Conservation (phyloP, 495 filamentous ascomycete genomes). For the Lophiotrema nucula region DNA sequence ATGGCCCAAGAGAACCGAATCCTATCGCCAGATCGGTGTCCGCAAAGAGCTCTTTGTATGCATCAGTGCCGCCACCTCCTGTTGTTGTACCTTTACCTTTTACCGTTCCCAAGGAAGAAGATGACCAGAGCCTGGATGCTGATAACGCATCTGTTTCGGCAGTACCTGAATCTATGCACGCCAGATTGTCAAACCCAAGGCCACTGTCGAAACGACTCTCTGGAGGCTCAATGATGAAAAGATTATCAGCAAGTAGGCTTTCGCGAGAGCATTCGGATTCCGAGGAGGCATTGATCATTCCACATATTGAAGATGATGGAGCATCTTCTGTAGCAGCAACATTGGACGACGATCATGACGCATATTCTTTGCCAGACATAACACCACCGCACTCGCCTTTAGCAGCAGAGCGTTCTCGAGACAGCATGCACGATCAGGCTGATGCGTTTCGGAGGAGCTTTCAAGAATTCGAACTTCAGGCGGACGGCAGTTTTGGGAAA, state of each 20-base stretch:
- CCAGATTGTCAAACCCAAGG: conserved; percentile 39
- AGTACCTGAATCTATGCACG: conserved; percentile 46
- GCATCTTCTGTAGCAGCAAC: conserved; percentile 44
- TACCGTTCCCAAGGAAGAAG: conserved; percentile 48
- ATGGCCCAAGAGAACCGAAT: background rate
- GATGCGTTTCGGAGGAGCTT: no score
- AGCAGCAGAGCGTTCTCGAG: background rate
- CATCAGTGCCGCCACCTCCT: conserved; percentile 30
- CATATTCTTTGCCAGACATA: conserved; percentile 18
- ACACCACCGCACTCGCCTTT: conserved; percentile 22
- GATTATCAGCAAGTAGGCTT: conserved; percentile 47
- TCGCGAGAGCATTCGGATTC: conserved; percentile 35
- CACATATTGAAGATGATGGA: conserved; percentile 40
- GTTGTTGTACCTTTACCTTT: conserved; percentile 56
- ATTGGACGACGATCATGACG: conserved; percentile 35
- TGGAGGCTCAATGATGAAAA: conserved; percentile 46
- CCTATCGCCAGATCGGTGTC: background rate
- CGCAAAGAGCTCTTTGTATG: conserved; percentile 12
- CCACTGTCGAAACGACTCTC: conserved; percentile 49
- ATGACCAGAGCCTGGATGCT: conserved; percentile 41
- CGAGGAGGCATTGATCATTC: conserved; percentile 47
- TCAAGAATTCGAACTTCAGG: no score
- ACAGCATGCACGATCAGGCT: no score
- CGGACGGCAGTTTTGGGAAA: no score
- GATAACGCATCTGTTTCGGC: conserved; percentile 62